Evolutionary conservation across 2,329 filamentous ascomycete genomes (phyloP).

Genomic region (Orbilia brochopaga): DNA sequence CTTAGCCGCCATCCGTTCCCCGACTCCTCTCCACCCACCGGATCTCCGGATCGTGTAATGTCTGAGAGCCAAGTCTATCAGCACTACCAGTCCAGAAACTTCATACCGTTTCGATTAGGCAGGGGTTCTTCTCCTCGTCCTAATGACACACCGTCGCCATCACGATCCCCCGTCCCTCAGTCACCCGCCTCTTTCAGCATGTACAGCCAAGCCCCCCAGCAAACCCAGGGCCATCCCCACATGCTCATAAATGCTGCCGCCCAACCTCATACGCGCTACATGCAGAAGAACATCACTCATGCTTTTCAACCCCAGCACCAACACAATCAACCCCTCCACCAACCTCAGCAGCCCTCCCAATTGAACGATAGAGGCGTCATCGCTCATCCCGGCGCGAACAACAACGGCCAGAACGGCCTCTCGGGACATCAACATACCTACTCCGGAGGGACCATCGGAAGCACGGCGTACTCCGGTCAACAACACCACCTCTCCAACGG

Average conservation of each 20-base stretch:
- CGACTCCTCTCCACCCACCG: conserved; percentile 7
- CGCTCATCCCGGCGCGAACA: conserved; percentile 37
- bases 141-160: conserved; percentile 64
- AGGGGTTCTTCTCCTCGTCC: conserved; percentile 51
- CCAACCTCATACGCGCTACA: conserved; percentile 53
- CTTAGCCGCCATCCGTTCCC: conserved; percentile 23
- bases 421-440: conserved; percentile 63
- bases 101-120: conserved; percentile 47
- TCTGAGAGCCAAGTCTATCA: conserved; percentile 51
- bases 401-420: conserved; percentile 52
- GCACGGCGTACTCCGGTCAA: conserved; percentile 57
- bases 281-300: conserved; percentile 53
- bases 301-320: conserved; percentile 56
- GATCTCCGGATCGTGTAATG: conserved; percentile 34
- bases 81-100: conserved; percentile 50
- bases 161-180: conserved; percentile 63
- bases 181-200: conserved; percentile 54
- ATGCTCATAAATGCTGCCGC: conserved; percentile 54
- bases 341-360: conserved; percentile 53
- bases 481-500: conserved; percentile 50
- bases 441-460: conserved; percentile 60
- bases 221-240: conserved; percentile 53
- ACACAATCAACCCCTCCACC: conserved; percentile 56
- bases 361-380: conserved; percentile 36
- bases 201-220: conserved; percentile 52